A percentile compares a stretch with the other conserved stretches of the same genome.
phyloP scores from a whole-genome alignment of 768 basidiomycete genomes.

The Russula abietina region DNA sequence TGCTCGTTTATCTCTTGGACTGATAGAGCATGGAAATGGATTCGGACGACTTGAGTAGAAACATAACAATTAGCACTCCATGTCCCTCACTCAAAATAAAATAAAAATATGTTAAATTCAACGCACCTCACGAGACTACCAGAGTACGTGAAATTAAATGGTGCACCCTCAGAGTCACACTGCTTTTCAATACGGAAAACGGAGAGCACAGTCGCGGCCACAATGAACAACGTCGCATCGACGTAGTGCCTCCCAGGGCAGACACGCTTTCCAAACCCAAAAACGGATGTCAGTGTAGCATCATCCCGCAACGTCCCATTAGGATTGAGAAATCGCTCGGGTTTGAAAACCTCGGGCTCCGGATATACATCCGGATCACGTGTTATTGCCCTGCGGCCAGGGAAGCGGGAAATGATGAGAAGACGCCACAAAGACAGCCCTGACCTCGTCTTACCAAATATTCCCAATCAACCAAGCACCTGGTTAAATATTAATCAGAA shows the following conservation, averaged over 20 bases:
- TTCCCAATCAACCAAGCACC: background rate
- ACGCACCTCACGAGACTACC: background rate
- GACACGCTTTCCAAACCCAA: constrained; percentile 8
- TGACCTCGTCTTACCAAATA: background rate
- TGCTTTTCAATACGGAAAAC: background rate
- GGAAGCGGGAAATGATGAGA: background rate
- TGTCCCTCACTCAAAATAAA: background rate
- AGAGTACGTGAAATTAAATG: background rate
- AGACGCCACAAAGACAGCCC: background rate
- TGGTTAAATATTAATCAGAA: background rate
- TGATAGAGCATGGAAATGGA: constrained; percentile 8
- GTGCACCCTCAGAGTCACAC: background rate
- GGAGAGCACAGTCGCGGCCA: constrained; percentile 1
- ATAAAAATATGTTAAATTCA: background rate
- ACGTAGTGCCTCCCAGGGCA: constrained; percentile 17
- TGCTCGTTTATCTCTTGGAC: constrained; percentile 6
- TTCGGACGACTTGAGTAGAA: background rate
- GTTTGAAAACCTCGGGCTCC: constrained; percentile 10
- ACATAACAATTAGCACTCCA: background rate
- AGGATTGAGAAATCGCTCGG: background rate
- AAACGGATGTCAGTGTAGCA: background rate
- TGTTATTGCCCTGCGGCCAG: constrained; percentile 11
- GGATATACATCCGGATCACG: constrained; percentile 10
- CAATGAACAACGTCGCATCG: constrained; percentile 11
- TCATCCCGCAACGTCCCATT: constrained; percentile 4